Evolutionary conservation across 495 filamentous ascomycete genomes (phyloP).

Genomic region (Penicillium samsonianum): DNA sequence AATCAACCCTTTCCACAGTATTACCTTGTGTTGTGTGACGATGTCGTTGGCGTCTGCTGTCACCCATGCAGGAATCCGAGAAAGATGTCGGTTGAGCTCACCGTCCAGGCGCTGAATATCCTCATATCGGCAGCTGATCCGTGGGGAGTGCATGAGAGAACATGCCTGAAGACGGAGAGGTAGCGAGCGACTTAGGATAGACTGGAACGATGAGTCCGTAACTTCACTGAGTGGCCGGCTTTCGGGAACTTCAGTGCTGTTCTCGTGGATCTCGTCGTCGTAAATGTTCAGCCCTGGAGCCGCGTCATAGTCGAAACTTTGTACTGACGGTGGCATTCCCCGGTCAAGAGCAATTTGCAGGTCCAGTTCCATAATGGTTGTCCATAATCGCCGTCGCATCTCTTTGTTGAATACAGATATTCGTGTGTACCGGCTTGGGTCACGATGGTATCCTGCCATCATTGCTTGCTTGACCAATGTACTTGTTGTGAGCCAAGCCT

Average conservation of each 20-base stretch:
- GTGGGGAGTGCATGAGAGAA: conserved; percentile 44
- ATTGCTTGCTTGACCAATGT: conserved; percentile 57
- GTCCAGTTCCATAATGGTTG: conserved; percentile 62
- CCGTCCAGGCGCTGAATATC: conserved; percentile 47
- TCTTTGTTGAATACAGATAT: conserved; percentile 61
- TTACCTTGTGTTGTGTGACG: conserved; percentile 34
- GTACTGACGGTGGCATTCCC: conserved; percentile 58
- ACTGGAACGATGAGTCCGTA: conserved; percentile 45
- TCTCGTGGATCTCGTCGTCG: conserved; percentile 44
- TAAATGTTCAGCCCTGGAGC: conserved; percentile 54
- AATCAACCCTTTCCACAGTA: conserved; percentile 36
- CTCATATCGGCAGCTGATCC: conserved; percentile 46
- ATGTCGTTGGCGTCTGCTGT: conserved; percentile 25
- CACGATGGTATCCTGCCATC: conserved; percentile 58
- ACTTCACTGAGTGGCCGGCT: conserved; percentile 32
- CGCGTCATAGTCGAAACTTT: conserved; percentile 58
- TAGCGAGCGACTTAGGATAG: conserved; percentile 35
- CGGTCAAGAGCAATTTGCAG: conserved; percentile 61
- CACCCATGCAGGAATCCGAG: conserved; percentile 39
- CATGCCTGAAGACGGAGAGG: conserved; percentile 42
- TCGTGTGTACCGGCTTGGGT: conserved; percentile 51
- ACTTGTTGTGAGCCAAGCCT: conserved; percentile 61
- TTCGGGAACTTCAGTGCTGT: conserved; percentile 34
- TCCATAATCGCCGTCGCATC: conserved; percentile 69
- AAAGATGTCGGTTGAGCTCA: conserved; percentile 41